Conservation (phyloP, 768 basidiomycete genomes). For the Hortiboletus flavorubellus region DNA sequence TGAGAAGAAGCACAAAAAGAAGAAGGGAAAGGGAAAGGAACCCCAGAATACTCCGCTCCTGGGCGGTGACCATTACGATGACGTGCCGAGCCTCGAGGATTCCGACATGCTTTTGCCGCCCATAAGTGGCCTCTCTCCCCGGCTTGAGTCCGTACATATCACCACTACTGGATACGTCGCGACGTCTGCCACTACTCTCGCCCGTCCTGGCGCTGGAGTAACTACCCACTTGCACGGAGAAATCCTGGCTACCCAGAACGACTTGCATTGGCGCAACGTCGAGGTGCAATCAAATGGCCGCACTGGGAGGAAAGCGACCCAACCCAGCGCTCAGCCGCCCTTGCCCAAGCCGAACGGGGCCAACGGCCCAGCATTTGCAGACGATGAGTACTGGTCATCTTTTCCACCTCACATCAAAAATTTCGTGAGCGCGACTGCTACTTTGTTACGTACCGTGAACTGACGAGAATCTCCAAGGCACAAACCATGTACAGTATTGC, state of each 20-base stretch:
- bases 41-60: constrained; percentile 7
- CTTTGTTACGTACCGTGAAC: constrained; percentile 19
- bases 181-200: constrained; percentile 32
- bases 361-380: constrained; percentile 31
- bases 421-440: constrained; percentile 50
- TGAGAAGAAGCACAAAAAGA: constrained; percentile 46
- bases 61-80: constrained; percentile 21
- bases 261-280: constrained; percentile 50
- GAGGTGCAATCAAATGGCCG: constrained; percentile 29
- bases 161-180: constrained; percentile 45
- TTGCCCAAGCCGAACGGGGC: constrained; percentile 24
- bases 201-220: constrained; percentile 30
- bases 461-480: constrained; percentile 42
- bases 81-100: constrained; percentile 26
- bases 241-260: constrained; percentile 56
- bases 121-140: constrained; percentile 40
- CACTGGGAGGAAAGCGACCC: constrained; percentile 24
- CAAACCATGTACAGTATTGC: constrained; percentile 67
- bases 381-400: constrained; percentile 68
- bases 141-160: constrained; percentile 46
- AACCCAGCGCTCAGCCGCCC: constrained; percentile 12
- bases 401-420: constrained; percentile 66
- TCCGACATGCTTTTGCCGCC: constrained; percentile 15
- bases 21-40: constrained; percentile 40
- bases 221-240: constrained; percentile 51